Base-by-base conservation (phyloP, 169 alveolate species). In the Besnoitia besnoiti region DNA sequence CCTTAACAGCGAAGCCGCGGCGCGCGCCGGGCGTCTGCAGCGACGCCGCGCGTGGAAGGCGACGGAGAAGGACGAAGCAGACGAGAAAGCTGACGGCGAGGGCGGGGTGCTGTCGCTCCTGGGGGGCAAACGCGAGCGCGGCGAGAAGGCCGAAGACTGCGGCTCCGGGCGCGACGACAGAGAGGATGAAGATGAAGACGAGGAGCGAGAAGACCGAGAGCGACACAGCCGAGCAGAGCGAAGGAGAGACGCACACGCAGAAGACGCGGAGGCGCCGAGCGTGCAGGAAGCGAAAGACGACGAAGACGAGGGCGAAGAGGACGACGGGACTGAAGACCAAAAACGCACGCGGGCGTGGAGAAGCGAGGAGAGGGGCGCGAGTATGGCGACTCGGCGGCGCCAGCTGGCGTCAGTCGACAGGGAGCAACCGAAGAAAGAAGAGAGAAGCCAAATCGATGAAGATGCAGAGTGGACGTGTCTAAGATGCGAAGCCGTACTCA, bases 1-100 rank as follows among this genome's bases (percentile, higher is more conserved):
- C 10, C 62, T 19, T 50, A 67, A 35, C 80, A 67, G 80, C 80
- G 80, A 67, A 30, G 80, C 80, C 1, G 80, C 80, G 0, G 80
- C 80, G 10, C 80, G 80, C 42, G 91, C 91, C 0, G 91, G 62
- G 59, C 51, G 91, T 33, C 84, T 85, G 62, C 91, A 85, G 91
- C 82, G 91, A 3, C 47, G 91, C 8, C 50, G 91, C 40, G 80
- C 80, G 44, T 35, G 80, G 39, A 30, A 67, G 80, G 42, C 39
- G 44, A 67, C 44, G 16, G 87, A 42, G 59, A 39, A 27, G 30
- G 87, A 50, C 24, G 75, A 42, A 46, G n/a, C 30, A 75, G 90
- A 27, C 39, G 90, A 47, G 90, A 33, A 82, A 24, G 75, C 12
- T 8, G 47, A 77, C 55, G 55, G 55, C 19, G 62, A 37, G 47